Percentiles rank a stretch among this genome's conserved stretches.
These are phyloP conservation scores for Galium porrigens DNA, from an alignment of 305 asterid species.

Conservation along the genomic window DNA sequence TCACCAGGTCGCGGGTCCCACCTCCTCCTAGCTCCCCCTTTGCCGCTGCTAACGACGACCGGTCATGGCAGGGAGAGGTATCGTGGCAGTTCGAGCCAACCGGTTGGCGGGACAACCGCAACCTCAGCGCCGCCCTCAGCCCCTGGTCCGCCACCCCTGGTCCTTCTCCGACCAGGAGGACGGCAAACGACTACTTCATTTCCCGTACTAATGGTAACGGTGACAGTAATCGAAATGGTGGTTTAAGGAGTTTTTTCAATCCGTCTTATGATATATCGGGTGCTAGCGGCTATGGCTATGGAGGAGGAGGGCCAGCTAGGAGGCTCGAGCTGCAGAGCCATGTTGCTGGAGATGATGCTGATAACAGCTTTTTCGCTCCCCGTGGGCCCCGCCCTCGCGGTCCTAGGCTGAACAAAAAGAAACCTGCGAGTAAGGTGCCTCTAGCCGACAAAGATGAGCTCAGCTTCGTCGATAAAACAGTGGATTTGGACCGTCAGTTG, in stretches of 20 bases:
- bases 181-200: constrained; percentile 55
- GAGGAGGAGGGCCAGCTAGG: constrained; percentile 18
- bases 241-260: constrained; percentile 20
- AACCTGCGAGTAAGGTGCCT: constrained; percentile 18
- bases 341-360: constrained; percentile 23
- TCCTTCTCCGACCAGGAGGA: constrained; percentile 27
- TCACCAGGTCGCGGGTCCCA: constrained; percentile 23
- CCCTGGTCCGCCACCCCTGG: constrained; percentile 37
- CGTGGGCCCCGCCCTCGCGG: constrained; percentile 10
- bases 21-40: constrained; percentile 48
- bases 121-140: constrained; percentile 49
- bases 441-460: constrained; percentile 23
- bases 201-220: constrained; percentile 21
- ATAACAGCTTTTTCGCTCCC: constrained; percentile 15
- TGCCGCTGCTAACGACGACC: constrained; percentile 44
- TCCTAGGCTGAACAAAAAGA: constrained; percentile 12
- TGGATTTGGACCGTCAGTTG: constrained; percentile 29
- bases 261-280: constrained; percentile 22
- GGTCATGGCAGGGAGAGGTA: constrained; percentile 51
- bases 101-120: constrained; percentile 40
- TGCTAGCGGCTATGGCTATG: constrained; percentile 27
- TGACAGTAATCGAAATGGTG: constrained; percentile 7
- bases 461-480: constrained; percentile 20
- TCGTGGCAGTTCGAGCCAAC: constrained; percentile 63
- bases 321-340: constrained; percentile 56